Evolutionary conservation across 768 basidiomycete genomes (phyloP).

Genomic region (Rhizopogon sp.): DNA sequence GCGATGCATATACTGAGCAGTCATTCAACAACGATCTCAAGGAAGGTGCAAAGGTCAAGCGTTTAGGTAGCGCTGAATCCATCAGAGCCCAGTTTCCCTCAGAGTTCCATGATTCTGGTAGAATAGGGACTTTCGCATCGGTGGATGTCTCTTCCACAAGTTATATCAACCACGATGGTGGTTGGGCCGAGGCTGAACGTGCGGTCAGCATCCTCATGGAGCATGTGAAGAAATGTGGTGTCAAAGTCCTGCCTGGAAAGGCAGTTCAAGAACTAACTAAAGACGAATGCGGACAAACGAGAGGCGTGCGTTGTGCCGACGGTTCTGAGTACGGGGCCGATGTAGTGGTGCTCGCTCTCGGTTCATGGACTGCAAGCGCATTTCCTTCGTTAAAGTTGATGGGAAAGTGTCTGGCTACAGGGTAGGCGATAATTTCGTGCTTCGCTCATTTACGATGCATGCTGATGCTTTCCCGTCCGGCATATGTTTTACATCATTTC

Average conservation of each 20-base stretch:
- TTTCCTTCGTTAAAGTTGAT: constrained; percentile 58
- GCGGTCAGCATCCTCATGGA: constrained; percentile 53
- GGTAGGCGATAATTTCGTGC: constrained; percentile 42
- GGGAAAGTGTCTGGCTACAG: constrained; percentile 65
- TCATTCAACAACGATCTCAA: constrained; percentile 61
- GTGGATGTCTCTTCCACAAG: constrained; percentile 36
- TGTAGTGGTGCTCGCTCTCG: constrained; percentile 65
- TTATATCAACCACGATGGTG: constrained; percentile 72
- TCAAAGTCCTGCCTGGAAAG: constrained; percentile 52
- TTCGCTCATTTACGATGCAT: not conserved
- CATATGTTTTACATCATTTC: not conserved
- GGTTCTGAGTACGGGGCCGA: constrained; percentile 53
- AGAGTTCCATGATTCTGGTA: constrained; percentile 10
- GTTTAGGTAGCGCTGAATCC: constrained; percentile 11
- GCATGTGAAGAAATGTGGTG: constrained; percentile 56
- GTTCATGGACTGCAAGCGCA: constrained; percentile 81
- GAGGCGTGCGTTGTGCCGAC: constrained; percentile 59
- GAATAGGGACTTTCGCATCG: constrained; percentile 6
- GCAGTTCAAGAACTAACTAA: constrained; percentile 48
- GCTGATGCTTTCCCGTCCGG: not conserved
- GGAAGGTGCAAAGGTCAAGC: constrained; percentile 46
- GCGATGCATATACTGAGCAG: constrained; percentile 40
- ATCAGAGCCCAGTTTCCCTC: constrained; percentile 14
- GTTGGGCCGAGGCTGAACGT: constrained; percentile 80
- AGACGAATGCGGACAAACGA: constrained; percentile 33